Conservation (phyloP, 2,329 filamentous ascomycete genomes). For the Sarocladium kiliense region DNA sequence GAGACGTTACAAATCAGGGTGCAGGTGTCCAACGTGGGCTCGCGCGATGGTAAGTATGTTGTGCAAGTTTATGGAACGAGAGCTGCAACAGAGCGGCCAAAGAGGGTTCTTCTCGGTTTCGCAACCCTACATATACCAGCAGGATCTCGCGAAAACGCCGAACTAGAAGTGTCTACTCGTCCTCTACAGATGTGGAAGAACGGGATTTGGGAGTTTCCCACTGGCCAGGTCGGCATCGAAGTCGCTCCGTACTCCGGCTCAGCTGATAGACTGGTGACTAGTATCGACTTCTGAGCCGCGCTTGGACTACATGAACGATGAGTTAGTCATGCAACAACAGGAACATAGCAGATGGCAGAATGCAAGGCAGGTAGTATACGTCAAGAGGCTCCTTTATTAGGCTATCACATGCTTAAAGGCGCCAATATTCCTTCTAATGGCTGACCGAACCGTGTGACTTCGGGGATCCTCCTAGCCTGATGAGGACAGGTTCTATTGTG, state of each 20-base stretch:
- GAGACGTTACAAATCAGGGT: neutral
- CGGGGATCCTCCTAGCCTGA: too few relatives aligned
- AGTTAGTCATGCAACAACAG: too few relatives aligned
- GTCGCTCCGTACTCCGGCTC: slow-evolving; percentile 6
- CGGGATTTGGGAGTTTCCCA: neutral
- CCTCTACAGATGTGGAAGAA: slow-evolving; percentile 12
- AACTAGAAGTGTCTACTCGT: slow-evolving; percentile 1
- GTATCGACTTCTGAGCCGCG: neutral
- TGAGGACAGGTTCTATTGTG: too few relatives aligned
- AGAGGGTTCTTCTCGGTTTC: slow-evolving; percentile 13
- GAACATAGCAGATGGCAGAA: too few relatives aligned
- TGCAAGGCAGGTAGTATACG: too few relatives aligned
- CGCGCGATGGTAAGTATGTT: slow-evolving; percentile 7
- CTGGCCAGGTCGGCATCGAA: slow-evolving; percentile 5
- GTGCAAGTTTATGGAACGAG: slow-evolving; percentile 16
- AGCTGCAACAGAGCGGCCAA: slow-evolving; percentile 9
- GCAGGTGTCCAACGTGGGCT: slow-evolving; percentile 11
- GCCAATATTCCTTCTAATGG: too few relatives aligned
- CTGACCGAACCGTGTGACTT: too few relatives aligned
- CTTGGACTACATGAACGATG: too few relatives aligned
- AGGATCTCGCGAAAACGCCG: neutral
- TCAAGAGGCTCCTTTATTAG: too few relatives aligned
- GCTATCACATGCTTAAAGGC: too few relatives aligned
- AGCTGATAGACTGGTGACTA: neutral
- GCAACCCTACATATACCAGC: slow-evolving; percentile 7